Evolutionary conservation across 1,284 basidiomycete species (phyloP).

Genomic region (Puccinia triticina): DNA sequence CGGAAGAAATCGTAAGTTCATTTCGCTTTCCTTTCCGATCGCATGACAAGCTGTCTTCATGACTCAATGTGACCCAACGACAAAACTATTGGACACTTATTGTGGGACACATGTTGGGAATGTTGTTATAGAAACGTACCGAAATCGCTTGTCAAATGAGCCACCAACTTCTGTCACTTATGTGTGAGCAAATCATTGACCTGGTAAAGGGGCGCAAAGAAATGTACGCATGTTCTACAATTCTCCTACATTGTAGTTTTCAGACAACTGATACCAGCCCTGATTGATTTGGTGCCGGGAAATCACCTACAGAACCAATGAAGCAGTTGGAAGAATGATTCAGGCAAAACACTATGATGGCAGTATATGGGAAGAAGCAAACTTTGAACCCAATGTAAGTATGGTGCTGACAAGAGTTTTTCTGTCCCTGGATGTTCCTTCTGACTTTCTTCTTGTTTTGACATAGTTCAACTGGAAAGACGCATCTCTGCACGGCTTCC

Average conservation of each 20-base stretch:
- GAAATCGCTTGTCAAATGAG: constrained; percentile 72
- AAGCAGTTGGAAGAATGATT: constrained; percentile 77
- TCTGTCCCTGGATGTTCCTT: neutral
- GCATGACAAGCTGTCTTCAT: neutral
- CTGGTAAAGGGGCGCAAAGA: constrained; percentile 89
- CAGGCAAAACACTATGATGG: constrained; percentile 80
- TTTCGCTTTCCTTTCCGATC: neutral
- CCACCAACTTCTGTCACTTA: constrained; percentile 79
- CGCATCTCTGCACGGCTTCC: constrained; percentile 89
- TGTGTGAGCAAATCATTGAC: constrained; percentile 85
- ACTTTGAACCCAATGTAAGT: constrained; percentile 66
- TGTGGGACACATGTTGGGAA: too few species aligned
- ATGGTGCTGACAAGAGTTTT: neutral
- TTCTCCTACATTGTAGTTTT: neutral
- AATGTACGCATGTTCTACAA: constrained; percentile 29
- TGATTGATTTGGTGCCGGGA: neutral
- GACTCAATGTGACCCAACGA: too few species aligned
- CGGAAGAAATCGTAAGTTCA: constrained; percentile 68
- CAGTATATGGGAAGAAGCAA: constrained; percentile 63
- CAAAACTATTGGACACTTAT: too few species aligned
- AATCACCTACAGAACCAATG: constrained; percentile 66
- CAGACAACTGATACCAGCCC: neutral
- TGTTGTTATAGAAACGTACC: neutral
- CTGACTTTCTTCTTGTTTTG: neutral
- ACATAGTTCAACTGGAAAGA: constrained; percentile 72